phyloP scores from a whole-genome alignment of 2,329 filamentous ascomycete species.

The Colletotrichum chlorophyti region DNA sequence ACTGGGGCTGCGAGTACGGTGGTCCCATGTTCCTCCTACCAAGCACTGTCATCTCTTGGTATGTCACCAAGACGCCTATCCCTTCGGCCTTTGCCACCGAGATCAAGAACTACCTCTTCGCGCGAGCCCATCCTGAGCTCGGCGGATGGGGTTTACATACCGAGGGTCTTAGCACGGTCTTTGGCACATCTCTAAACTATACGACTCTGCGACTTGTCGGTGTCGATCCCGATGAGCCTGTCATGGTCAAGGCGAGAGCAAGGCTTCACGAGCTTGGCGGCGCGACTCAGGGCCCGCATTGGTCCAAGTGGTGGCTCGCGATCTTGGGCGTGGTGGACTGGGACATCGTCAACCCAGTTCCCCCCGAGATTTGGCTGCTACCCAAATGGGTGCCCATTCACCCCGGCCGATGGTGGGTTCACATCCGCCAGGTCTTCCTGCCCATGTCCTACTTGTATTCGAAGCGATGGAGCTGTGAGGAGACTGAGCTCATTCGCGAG shows the following conservation, averaged over 20 bases:
- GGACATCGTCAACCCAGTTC: conserved; percentile 94
- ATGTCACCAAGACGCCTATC: conserved; percentile 87
- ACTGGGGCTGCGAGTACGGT: conserved; percentile 98
- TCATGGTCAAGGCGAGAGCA: conserved; percentile 84
- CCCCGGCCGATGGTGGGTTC: conserved; percentile 97
- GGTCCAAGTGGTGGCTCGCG: conserved; percentile 96
- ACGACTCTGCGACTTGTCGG: conserved; percentile 80
- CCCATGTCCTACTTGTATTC: conserved; percentile 93
- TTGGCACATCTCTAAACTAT: conserved; percentile 92
- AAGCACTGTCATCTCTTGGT: conserved; percentile 84
- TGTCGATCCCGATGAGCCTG: conserved; percentile 80
- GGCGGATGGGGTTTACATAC: conserved; percentile 98
- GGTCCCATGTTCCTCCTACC: conserved; percentile 96
- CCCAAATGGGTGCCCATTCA: conserved; percentile 90
- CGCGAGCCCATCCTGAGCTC: conserved; percentile 82
- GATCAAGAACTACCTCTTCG: conserved; percentile 91
- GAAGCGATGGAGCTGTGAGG: conserved; percentile 77
- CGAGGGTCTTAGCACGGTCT: conserved; percentile 89
- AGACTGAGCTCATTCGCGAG: conserved; percentile 75
- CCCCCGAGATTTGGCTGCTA: conserved; percentile 91
- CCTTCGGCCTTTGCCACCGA: conserved; percentile 81
- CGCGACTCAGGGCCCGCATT: conserved; percentile 84
- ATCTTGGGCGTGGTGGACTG: conserved; percentile 83
- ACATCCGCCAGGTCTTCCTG: conserved; percentile 95
- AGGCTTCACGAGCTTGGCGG: conserved; percentile 87